phyloP scores from a whole-genome alignment of 352 stramenopile species.

The Phytophthora nicotianae region DNA sequence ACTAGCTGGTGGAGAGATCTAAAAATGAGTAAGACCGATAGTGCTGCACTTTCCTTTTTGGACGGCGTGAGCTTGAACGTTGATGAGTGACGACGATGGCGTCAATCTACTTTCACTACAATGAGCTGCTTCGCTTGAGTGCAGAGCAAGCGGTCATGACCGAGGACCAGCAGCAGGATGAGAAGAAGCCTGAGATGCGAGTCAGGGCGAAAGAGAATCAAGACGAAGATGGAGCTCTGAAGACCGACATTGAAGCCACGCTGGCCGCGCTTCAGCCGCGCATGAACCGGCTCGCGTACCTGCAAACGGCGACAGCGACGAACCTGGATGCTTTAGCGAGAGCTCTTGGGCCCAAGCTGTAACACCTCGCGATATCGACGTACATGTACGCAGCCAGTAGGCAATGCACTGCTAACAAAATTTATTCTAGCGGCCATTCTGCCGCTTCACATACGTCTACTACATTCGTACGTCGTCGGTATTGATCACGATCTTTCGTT shows the following conservation, averaged over 20 bases:
- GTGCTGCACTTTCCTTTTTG: conserved; percentile 10
- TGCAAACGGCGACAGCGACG: conserved; percentile 20
- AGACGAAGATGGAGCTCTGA: conserved; percentile 7
- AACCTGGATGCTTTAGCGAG: conserved; percentile 31
- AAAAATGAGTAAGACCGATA: conserved; percentile 16
- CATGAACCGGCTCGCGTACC: conserved; percentile 30
- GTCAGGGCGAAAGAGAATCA: conserved; percentile 16
- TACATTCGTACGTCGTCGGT: not conserved
- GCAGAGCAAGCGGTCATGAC: conserved; percentile 18
- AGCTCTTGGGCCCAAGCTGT: conserved; percentile 30
- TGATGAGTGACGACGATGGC: conserved; percentile 13
- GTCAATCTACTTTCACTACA: conserved; percentile 40
- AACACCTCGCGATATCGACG: conserved; percentile 4
- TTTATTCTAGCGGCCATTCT: not conserved
- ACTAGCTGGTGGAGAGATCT: conserved; percentile 8
- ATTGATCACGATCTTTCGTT: conserved; percentile 33
- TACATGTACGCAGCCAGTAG: not conserved
- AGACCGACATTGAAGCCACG: conserved; percentile 17
- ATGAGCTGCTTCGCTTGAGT: conserved; percentile 34
- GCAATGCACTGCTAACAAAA: no score
- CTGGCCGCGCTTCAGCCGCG: conserved; percentile 31
- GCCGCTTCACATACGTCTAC: conserved; percentile 1
- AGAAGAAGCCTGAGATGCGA: not conserved
- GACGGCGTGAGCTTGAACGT: not conserved
- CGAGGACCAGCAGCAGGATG: not conserved